A percentile compares a stretch with the other conserved stretches of the same genome.
Evolutionary conservation across 106 monocot genomes (phyloP).

Genomic region (Cymbidium sinense): DNA sequence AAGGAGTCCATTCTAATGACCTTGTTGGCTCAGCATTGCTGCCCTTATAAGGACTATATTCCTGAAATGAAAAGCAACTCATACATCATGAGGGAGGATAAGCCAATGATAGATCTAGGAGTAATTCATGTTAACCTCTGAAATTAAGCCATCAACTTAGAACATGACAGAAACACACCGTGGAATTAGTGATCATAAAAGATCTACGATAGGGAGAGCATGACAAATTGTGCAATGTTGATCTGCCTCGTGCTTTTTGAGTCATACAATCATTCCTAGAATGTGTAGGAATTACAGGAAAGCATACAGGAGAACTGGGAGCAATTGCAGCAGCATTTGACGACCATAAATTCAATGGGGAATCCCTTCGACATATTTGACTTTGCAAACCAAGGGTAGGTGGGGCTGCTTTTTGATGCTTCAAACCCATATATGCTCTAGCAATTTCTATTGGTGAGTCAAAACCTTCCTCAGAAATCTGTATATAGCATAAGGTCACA

Average conservation of each 20-base stretch:
- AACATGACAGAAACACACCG: background rate
- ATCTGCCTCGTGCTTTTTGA: constrained; percentile 42
- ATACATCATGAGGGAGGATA: background rate
- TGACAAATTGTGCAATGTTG: constrained; percentile 57
- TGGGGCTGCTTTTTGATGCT: constrained; percentile 22
- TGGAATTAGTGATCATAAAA: background rate
- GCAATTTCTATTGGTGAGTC: constrained; percentile 55
- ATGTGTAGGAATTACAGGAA: constrained; percentile 19
- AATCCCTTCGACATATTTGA: constrained; percentile 7
- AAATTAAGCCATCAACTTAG: constrained; percentile 5
- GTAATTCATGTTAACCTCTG: background rate
- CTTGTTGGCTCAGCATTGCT: background rate
- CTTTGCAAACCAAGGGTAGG: constrained; percentile 22
- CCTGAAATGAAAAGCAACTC: constrained; percentile 6
- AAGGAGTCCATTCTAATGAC: background rate
- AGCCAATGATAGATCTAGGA: background rate
- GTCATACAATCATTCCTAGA: constrained; percentile 39
- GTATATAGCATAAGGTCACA: background rate
- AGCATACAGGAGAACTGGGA: constrained; percentile 15
- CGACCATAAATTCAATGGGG: background rate
- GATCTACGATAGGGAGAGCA: constrained; percentile 58
- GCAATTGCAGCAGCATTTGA: constrained; percentile 1
- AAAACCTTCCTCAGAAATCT: constrained; percentile 11
- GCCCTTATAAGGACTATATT: constrained; percentile 2
- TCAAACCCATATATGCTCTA: constrained; percentile 48